A percentile compares a stretch with the other conserved stretches of the same genome.
These are phyloP conservation scores for Chlorella variabilis DNA, from an alignment of 163 green algal species.

Conservation along the genomic window DNA sequence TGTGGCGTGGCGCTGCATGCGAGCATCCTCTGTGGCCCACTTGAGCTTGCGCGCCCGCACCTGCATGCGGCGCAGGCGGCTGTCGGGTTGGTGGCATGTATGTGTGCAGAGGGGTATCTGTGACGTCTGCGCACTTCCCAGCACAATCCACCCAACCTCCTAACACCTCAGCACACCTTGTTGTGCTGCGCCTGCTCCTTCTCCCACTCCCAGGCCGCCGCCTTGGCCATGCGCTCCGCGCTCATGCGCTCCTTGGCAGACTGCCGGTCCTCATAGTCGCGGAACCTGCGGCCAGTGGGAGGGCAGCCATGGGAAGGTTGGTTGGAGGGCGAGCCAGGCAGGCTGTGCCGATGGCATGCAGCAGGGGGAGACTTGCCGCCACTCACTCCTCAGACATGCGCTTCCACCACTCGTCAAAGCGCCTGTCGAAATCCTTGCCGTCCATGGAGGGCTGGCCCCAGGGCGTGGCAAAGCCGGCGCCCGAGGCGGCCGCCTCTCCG, in stretches of 20 bases:
- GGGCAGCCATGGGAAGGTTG: background rate
- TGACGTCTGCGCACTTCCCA: no score
- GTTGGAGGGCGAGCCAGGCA: background rate
- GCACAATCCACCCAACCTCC: no score
- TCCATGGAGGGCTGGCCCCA: conserved; percentile 1
- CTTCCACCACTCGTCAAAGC: conserved; percentile 45
- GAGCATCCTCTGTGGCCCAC: conserved; percentile 38
- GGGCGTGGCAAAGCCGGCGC: background rate
- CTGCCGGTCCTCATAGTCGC: conserved; percentile 16
- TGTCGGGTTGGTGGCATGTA: no score
- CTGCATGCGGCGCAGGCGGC: no score
- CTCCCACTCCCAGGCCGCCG: conserved; percentile 46
- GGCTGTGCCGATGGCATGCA: background rate
- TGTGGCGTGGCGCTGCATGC: conserved; percentile 42
- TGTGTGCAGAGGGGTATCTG: no score
- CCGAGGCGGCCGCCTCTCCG: background rate
- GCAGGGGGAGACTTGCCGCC: background rate
- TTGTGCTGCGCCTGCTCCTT: conserved; percentile 41
- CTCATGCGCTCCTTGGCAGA: conserved; percentile 2
- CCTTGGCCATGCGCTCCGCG: conserved; percentile 15
- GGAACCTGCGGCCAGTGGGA: background rate
- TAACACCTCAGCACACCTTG: no score
- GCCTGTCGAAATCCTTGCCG: conserved; percentile 15
- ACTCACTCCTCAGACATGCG: conserved; percentile 35
- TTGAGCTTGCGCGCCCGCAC: conserved; percentile 32